phyloP scores from a whole-genome alignment of 2,329 filamentous ascomycete genomes.

The Fusarium multiceps region DNA sequence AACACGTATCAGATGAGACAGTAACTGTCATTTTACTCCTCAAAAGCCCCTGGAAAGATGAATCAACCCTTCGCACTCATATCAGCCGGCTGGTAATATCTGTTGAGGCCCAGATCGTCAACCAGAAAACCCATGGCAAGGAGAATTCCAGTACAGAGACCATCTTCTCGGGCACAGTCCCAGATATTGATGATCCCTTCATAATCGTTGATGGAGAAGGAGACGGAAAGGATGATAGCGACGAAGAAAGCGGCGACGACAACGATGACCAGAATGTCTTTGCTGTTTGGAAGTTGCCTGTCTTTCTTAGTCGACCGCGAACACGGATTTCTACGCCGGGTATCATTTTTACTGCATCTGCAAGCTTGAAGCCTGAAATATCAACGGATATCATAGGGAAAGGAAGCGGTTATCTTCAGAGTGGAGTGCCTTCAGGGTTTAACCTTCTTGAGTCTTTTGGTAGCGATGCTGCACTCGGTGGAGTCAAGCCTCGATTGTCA shows the following conservation, averaged over 20 bases:
- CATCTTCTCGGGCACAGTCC: slow-evolving; percentile 67
- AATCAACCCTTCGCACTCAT: slow-evolving; percentile 67
- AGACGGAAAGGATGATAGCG: slow-evolving; percentile 50
- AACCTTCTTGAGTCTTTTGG: slow-evolving; percentile 83
- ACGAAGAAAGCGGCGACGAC: slow-evolving; percentile 40
- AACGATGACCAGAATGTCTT: slow-evolving; percentile 56
- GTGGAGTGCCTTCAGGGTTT: slow-evolving; percentile 74
- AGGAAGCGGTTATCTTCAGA: slow-evolving; percentile 74
- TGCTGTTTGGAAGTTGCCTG: slow-evolving; percentile 69
- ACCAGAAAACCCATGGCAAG: slow-evolving; percentile 62
- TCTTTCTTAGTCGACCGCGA: slow-evolving; percentile 69
- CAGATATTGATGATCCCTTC: slow-evolving; percentile 62
- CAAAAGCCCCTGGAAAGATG: slow-evolving; percentile 69
- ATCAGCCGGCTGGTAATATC: slow-evolving; percentile 72
- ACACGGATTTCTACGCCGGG: slow-evolving; percentile 74
- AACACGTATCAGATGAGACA: slow-evolving; percentile 72
- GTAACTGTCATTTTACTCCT: slow-evolving; percentile 76
- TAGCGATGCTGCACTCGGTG: slow-evolving; percentile 70
- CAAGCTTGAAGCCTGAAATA: slow-evolving; percentile 66
- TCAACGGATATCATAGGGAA: slow-evolving; percentile 43
- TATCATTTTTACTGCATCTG: slow-evolving; percentile 72
- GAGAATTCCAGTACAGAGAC: slow-evolving; percentile 64
- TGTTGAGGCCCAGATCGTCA: slow-evolving; percentile 74
- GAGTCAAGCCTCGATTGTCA: slow-evolving; percentile 74
- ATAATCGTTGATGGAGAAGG: slow-evolving; percentile 59